Evolutionary conservation across 805 yeast genomes (phyloP).

Genomic region (Candida coquimbonensis): DNA sequence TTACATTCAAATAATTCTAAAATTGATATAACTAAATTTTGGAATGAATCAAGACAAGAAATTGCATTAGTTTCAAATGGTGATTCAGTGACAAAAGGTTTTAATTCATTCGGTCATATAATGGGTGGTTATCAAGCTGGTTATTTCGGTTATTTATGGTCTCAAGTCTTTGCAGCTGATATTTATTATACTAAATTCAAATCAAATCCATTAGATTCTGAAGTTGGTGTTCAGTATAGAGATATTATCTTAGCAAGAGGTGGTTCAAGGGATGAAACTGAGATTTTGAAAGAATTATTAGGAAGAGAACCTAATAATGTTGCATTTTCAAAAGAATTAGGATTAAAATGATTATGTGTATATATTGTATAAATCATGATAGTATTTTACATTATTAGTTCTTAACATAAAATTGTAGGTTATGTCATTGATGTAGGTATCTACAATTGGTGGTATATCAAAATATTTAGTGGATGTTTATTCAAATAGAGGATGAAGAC

Average conservation of each 20-base stretch:
- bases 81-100: slow-evolving; percentile 53
- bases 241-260: slow-evolving; percentile 65
- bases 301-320: slow-evolving; percentile 71
- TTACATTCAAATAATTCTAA: slow-evolving; percentile 46
- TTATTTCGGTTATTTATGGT: slow-evolving; percentile 82
- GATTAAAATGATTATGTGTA: slow-evolving; percentile 23
- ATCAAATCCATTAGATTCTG: slow-evolving; percentile 55
- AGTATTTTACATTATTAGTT: no score
- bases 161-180: slow-evolving; percentile 80
- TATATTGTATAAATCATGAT: no score
- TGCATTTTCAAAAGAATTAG: slow-evolving; percentile 68
- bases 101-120: slow-evolving; percentile 70
- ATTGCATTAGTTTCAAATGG: slow-evolving; percentile 53
- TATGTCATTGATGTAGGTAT: no score
- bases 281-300: slow-evolving; percentile 53
- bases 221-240: slow-evolving; percentile 60
- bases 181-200: slow-evolving; percentile 68
- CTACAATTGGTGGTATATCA: no score
- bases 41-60: slow-evolving; percentile 65
- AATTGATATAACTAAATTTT: slow-evolving; percentile 44
- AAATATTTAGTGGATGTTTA: no score
- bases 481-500: no score
- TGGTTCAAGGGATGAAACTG: slow-evolving; percentile 65
- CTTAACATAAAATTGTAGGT: no score
- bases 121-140: slow-evolving; percentile 81